phyloP scores from a whole-genome alignment of 345 rosid genomes.

The Sisymbrium irio region DNA sequence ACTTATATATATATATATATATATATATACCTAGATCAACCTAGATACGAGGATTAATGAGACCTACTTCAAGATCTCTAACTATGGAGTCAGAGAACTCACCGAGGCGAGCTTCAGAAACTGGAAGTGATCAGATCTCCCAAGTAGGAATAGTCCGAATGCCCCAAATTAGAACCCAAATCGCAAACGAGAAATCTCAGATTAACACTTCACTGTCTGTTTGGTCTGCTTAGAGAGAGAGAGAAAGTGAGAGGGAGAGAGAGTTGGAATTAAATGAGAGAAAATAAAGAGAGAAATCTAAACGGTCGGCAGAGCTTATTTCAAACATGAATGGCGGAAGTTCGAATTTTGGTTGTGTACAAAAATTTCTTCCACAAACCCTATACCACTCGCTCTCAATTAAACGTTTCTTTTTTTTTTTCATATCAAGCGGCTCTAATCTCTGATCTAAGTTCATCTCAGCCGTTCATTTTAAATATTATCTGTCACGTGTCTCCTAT shows the following conservation, averaged over 20 bases:
- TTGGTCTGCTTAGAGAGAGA: not conserved
- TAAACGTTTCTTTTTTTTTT: conserved; percentile 13
- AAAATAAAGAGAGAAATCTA: conserved; percentile 31
- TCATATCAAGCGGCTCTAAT: conserved; percentile 35
- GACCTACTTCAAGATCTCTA: conserved; percentile 11
- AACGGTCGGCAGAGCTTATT: conserved; percentile 50
- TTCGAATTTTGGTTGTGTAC: not conserved
- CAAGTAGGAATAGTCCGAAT: not conserved
- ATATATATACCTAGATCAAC: not conserved
- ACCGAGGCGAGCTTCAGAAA: conserved; percentile 43
- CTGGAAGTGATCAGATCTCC: conserved; percentile 9
- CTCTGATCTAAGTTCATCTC: conserved; percentile 6
- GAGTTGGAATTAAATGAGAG: not conserved
- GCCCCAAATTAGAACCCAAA: conserved; percentile 16
- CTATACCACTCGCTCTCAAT: conserved; percentile 37
- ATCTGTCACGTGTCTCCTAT: not conserved
- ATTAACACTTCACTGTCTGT: conserved; percentile 2
- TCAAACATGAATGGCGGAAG: conserved; percentile 69
- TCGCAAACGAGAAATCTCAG: conserved; percentile 30
- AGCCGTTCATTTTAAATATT: conserved; percentile 40
- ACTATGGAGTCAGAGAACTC: conserved; percentile 8
- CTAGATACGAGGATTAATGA: conserved; percentile 25
- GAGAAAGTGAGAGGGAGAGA: not conserved
- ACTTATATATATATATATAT: no score
- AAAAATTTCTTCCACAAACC: conserved; percentile 20